Conservation (phyloP, 352 stramenopile genomes). For the Phytophthora pinifolia region DNA sequence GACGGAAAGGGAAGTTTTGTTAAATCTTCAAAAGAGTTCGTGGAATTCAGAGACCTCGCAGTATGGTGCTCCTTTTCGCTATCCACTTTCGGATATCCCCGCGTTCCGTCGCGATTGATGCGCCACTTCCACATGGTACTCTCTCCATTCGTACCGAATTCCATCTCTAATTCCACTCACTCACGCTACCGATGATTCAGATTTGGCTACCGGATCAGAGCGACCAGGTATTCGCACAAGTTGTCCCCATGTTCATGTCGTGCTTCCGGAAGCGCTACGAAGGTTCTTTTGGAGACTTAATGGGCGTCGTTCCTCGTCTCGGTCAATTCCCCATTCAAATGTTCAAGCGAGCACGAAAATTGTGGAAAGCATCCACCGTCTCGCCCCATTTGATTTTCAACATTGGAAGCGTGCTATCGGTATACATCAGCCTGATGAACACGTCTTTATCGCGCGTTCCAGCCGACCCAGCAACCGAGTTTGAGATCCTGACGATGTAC, state of each 20-base stretch:
- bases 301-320: slow-evolving; percentile 24
- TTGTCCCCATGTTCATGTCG: slow-evolving; percentile 43
- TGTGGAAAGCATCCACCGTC: slow-evolving; percentile 29
- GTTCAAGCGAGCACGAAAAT: slow-evolving; percentile 30
- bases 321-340: slow-evolving; percentile 46
- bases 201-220: slow-evolving; percentile 50
- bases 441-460: slow-evolving; percentile 24
- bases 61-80: slow-evolving; percentile 54
- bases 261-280: slow-evolving; percentile 40
- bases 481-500: slow-evolving; percentile 44
- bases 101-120: slow-evolving; percentile 43
- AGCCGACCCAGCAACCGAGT: slow-evolving; percentile 25
- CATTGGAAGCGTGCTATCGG: slow-evolving; percentile 42
- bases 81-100: slow-evolving; percentile 40
- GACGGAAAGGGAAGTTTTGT: slow-evolving; percentile 59
- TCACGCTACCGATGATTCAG: slow-evolving; percentile 10
- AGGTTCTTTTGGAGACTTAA: slow-evolving; percentile 21
- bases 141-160: neutral
- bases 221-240: slow-evolving; percentile 34
- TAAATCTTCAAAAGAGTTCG: slow-evolving; percentile 52
- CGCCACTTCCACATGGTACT: slow-evolving; percentile 68
- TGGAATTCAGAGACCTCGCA: slow-evolving; percentile 53
- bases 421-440: slow-evolving; percentile 54
- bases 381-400: slow-evolving; percentile 48
- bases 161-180: neutral